phyloP scores from a whole-genome alignment of 345 rosid genomes.

The Euclidium syriacum region DNA sequence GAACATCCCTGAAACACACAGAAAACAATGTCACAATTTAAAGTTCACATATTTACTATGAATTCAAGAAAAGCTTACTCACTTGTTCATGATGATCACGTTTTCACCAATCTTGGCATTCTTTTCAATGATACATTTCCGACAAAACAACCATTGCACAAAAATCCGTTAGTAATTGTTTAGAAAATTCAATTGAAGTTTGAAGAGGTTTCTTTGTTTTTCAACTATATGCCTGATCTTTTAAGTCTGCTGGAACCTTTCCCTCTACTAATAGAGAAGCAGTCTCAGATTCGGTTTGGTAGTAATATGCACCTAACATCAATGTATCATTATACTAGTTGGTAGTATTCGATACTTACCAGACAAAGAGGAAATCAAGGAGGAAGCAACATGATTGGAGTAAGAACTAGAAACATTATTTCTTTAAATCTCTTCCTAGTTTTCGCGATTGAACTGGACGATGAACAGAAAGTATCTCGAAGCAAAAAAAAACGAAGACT shows the following conservation, averaged over 20 bases:
- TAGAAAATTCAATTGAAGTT: neutral
- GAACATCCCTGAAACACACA: slow-evolving; percentile 48
- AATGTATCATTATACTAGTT: slow-evolving; percentile 82
- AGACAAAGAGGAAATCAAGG: too few relatives aligned
- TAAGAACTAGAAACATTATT: too few relatives aligned
- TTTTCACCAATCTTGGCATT: slow-evolving; percentile 74
- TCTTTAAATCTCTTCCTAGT: too few relatives aligned
- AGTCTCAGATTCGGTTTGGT: slow-evolving; percentile 70
- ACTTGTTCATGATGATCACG: slow-evolving; percentile 64
- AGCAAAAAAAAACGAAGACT: too few relatives aligned
- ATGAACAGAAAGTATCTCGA: too few relatives aligned
- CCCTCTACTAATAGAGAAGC: slow-evolving; percentile 52
- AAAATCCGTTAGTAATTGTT: neutral
- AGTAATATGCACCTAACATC: slow-evolving; percentile 88
- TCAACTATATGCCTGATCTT: slow-evolving; percentile 53
- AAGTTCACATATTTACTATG: neutral
- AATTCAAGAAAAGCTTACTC: slow-evolving; percentile 43
- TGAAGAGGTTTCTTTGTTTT: neutral
- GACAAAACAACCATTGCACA: too few relatives aligned
- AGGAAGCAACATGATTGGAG: too few relatives aligned
- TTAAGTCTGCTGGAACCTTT: slow-evolving; percentile 68
- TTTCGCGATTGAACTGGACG: too few relatives aligned
- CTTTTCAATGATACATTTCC: slow-evolving; percentile 85
- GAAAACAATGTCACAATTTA: neutral
- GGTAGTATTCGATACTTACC: too few relatives aligned